Evolutionary conservation across 2,329 filamentous ascomycete species (phyloP).

Genomic region (Boeremia exigua): DNA sequence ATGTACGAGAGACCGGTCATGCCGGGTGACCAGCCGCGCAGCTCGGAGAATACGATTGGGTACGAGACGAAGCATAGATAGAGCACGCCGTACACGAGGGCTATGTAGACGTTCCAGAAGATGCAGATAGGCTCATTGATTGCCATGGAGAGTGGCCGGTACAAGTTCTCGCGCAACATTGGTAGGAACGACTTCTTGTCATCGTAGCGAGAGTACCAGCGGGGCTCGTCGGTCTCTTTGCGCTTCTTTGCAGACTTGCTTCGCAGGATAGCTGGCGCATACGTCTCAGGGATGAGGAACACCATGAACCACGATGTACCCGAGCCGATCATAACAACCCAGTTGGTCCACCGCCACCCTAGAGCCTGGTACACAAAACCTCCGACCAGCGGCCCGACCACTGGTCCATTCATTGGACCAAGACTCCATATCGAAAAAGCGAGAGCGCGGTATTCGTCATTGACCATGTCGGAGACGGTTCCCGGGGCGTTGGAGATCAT

Average conservation of each 20-base stretch:
- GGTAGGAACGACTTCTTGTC: constrained; percentile 68
- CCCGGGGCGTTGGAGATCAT: constrained; percentile 86
- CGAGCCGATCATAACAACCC: constrained; percentile 68
- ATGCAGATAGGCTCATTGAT: constrained; percentile 87
- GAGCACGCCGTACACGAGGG: constrained; percentile 82
- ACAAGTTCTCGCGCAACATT: constrained; percentile 76
- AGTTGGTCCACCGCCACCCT: constrained; percentile 89
- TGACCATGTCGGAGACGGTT: constrained; percentile 81
- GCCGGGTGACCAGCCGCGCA: constrained; percentile 78
- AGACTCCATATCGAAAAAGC: constrained; percentile 84
- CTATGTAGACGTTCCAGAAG: constrained; percentile 73
- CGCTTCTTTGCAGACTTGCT: constrained; percentile 73
- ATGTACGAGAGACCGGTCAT: constrained; percentile 78
- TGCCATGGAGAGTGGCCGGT: constrained; percentile 77
- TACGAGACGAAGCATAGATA: constrained; percentile 92
- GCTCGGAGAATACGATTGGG: constrained; percentile 78
- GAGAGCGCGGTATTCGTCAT: constrained; percentile 79
- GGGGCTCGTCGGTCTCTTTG: constrained; percentile 74
- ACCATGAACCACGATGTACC: constrained; percentile 67
- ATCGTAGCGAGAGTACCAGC: constrained; percentile 83
- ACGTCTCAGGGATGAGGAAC: constrained; percentile 73
- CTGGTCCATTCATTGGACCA: constrained; percentile 77
- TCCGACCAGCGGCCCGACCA: constrained; percentile 72
- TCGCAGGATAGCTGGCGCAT: constrained; percentile 72
- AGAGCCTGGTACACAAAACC: constrained; percentile 79